Evolutionary conservation across 2,329 filamentous ascomycete genomes (phyloP).

Genomic region (Colletotrichum kahawae): DNA sequence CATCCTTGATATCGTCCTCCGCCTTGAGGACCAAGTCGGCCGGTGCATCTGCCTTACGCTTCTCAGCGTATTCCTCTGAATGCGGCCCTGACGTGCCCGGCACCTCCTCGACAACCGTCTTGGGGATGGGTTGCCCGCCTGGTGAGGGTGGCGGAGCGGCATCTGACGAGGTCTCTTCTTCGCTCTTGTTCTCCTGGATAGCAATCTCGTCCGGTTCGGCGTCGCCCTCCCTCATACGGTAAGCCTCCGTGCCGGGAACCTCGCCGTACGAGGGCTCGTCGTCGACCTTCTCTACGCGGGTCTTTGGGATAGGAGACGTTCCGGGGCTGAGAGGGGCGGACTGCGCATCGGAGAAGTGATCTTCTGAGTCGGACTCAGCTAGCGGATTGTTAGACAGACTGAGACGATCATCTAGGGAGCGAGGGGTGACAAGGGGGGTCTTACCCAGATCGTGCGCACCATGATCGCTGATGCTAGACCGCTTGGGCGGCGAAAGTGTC

Average conservation of each 20-base stretch:
- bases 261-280: slow-evolving; percentile 64
- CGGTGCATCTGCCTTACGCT: slow-evolving; percentile 55
- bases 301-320: slow-evolving; percentile 61
- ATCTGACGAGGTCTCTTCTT: slow-evolving; percentile 28
- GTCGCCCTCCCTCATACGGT: slow-evolving; percentile 60
- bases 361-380: slow-evolving; percentile 67
- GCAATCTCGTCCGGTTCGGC: slow-evolving; percentile 67
- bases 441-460: slow-evolving; percentile 66
- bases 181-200: slow-evolving; percentile 32
- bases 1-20: slow-evolving; percentile 43
- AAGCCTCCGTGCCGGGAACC: slow-evolving; percentile 65
- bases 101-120: slow-evolving; percentile 59
- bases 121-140: slow-evolving; percentile 49
- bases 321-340: slow-evolving; percentile 52
- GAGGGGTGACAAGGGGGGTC: not conserved
- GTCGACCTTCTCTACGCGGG: slow-evolving; percentile 63
- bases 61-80: slow-evolving; percentile 49
- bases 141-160: slow-evolving; percentile 27
- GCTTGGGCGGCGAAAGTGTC: slow-evolving; percentile 44
- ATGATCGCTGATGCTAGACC: slow-evolving; percentile 53
- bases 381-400: slow-evolving; percentile 27
- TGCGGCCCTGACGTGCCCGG: slow-evolving; percentile 48
- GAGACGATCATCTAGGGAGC: not conserved
- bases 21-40: slow-evolving; percentile 57
- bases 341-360: slow-evolving; percentile 72